Evolutionary conservation across 345 rosid genomes (phyloP), one percentile per base, ranked within the genome.

Genomic region (Bruguiera parviflora): DNA sequence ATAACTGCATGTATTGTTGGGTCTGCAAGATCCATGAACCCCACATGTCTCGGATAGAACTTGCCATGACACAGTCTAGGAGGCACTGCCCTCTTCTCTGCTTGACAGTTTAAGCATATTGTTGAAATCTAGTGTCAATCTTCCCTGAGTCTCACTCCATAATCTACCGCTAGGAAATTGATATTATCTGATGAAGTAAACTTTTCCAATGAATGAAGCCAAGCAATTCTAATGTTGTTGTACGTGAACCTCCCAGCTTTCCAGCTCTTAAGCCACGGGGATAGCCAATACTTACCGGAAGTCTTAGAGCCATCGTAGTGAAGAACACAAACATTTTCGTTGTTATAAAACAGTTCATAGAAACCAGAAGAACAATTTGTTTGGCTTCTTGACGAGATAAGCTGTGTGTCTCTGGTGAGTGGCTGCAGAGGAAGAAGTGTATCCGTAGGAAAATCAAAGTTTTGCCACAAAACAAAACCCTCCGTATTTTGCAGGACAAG

Each of bases 361-460:
- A 58, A 70, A 22, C 83, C 83, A 0, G 71, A 65, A 27, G 81
- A 79, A 29, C 32, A 60, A 68, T 79, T 79, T 29, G 21, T 47
- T 64, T 24, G 22, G 58, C 84, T 75, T 68, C 79, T 73, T 13
- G 79, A 66, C 0, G 84, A 79, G 28, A 84, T 28, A 35, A 82
- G 73, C 5, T 25, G 0, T 6, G 65, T 62, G 55, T 78, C 64
- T 65, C 61, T 55, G 9, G 75, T 69, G 20, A 79, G 58, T 13
- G 35, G 35, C 68, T 84, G 88, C n/a, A 28, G 18, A 2, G 88
- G 84, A 59, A 84, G 84, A 43, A 82, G 71, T 6, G 83, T 84
- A 59, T 84, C 84, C 1, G 84, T 84, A 1, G 81, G 84, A 10
- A 55, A 73, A 55, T n/a, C n/a, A n/a, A n/a, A n/a, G n/a, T n/a